Conservation (phyloP, 2,329 filamentous ascomycete genomes). For the Periconia sp. region DNA sequence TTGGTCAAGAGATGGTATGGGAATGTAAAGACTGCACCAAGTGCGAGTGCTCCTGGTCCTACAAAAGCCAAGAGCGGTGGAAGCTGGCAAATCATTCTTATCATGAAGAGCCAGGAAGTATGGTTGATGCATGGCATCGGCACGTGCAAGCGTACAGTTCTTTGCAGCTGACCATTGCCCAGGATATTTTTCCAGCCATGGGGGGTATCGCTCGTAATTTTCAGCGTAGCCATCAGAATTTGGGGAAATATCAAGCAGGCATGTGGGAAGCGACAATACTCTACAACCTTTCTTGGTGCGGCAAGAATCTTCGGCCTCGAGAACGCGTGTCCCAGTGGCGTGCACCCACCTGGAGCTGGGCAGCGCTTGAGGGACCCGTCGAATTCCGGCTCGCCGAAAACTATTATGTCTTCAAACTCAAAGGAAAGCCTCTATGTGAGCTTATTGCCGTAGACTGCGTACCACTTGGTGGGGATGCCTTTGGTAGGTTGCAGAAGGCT, state of each 20-base stretch:
- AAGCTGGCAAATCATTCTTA: background rate
- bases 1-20: background rate
- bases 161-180: background rate
- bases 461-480: background rate
- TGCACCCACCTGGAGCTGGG: conserved; percentile 1
- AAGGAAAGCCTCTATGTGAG: background rate
- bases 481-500: background rate
- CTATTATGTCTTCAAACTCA: background rate
- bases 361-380: background rate
- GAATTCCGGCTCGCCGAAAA: no score
- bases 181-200: background rate
- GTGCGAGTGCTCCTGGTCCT: background rate
- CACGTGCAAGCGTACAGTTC: background rate
- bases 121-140: background rate
- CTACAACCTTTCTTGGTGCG: background rate
- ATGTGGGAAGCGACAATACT: background rate
- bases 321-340: background rate
- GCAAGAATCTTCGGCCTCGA: background rate
- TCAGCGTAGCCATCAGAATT: background rate
- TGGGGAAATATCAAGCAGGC: background rate
- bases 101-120: background rate
- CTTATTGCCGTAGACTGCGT: background rate
- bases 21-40: background rate
- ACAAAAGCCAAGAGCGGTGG: background rate
- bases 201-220: background rate